These are phyloP conservation scores for Boletus reticuloceps DNA, from an alignment of 768 basidiomycete genomes.

Conservation along the genomic window DNA sequence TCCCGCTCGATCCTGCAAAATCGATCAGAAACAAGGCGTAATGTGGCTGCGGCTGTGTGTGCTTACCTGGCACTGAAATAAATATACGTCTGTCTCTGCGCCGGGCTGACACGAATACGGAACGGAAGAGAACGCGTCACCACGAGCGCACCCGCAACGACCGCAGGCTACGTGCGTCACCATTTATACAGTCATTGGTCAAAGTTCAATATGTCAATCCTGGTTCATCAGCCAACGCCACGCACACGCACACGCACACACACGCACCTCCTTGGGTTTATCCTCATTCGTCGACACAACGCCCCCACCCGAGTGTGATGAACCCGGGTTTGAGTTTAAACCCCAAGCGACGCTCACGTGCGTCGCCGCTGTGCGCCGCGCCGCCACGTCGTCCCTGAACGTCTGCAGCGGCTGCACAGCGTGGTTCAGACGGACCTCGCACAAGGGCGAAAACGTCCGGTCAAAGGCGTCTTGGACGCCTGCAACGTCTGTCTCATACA, in stretches of 20 bases:
- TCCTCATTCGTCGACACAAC: slow-evolving; percentile 30
- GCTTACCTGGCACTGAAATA: slow-evolving; percentile 42
- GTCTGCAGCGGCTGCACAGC: slow-evolving; percentile 16
- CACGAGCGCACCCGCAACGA: slow-evolving; percentile 40
- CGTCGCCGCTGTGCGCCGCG: slow-evolving; percentile 16
- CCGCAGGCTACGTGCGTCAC: slow-evolving; percentile 22
- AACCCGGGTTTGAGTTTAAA: too few relatives aligned
- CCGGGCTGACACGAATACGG: slow-evolving; percentile 39
- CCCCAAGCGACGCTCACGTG: slow-evolving; percentile 35
- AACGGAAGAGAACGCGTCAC: slow-evolving; percentile 40
- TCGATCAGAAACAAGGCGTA: neutral
- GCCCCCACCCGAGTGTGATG: slow-evolving; percentile 13
- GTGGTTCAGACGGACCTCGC: slow-evolving; percentile 37
- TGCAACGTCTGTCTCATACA: slow-evolving; percentile 21
- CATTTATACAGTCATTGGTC: too few relatives aligned
- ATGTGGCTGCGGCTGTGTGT: too few relatives aligned
- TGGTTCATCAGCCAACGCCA: too few relatives aligned
- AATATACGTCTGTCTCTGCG: slow-evolving; percentile 32
- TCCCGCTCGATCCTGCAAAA: slow-evolving; percentile 26
- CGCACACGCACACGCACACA: neutral
- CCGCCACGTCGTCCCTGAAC: slow-evolving; percentile 27
- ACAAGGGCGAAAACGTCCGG: slow-evolving; percentile 30
- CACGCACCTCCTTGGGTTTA: slow-evolving; percentile 21
- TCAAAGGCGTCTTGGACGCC: slow-evolving; percentile 23
- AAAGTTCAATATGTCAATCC: too few relatives aligned